These are phyloP conservation scores for Fraxinus cuspidata DNA, from an alignment of 257 asterid genomes.

Conservation along the genomic window DNA sequence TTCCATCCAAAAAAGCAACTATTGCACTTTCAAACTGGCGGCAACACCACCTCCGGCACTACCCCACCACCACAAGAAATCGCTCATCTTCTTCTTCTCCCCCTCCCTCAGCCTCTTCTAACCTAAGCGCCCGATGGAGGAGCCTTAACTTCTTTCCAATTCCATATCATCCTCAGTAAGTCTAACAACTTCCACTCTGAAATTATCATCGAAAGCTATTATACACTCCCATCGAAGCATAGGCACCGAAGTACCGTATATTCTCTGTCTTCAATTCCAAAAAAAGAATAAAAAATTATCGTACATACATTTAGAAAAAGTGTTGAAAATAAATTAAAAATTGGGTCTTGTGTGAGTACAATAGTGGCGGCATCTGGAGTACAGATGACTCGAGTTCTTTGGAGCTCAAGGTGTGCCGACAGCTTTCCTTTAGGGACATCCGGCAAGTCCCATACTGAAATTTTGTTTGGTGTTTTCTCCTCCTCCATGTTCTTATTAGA, in stretches of 20 bases:
- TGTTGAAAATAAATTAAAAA: not conserved
- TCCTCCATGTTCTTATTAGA: slow-evolving; percentile 2
- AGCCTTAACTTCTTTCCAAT: too few species aligned
- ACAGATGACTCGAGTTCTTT: slow-evolving; percentile 72
- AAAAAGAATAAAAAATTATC: not conserved
- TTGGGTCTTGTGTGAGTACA: slow-evolving; percentile 26
- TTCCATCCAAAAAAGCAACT: too few species aligned
- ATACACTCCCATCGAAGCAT: slow-evolving; percentile 80
- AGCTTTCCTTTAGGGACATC: slow-evolving; percentile 73
- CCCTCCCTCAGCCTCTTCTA: too few species aligned
- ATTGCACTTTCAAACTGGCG: too few species aligned
- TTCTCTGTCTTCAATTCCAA: slow-evolving; percentile 54
- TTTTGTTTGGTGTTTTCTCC: slow-evolving; percentile 33
- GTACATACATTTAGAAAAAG: too few species aligned
- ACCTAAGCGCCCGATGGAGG: too few species aligned
- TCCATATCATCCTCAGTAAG: slow-evolving; percentile 69
- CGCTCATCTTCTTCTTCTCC: too few species aligned
- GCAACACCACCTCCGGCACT: too few species aligned
- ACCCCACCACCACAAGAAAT: too few species aligned
- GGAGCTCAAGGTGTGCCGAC: slow-evolving; percentile 70
- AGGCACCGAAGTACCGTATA: too few species aligned
- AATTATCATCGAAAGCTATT: slow-evolving; percentile 73
- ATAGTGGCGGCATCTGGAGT: slow-evolving; percentile 71
- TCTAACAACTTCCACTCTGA: slow-evolving; percentile 60
- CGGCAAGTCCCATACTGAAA: slow-evolving; percentile 86